A percentile compares a stretch with the other conserved stretches of the same genome.
Conservation (phyloP, 768 basidiomycete species). For the Suillus plorans region DNA sequence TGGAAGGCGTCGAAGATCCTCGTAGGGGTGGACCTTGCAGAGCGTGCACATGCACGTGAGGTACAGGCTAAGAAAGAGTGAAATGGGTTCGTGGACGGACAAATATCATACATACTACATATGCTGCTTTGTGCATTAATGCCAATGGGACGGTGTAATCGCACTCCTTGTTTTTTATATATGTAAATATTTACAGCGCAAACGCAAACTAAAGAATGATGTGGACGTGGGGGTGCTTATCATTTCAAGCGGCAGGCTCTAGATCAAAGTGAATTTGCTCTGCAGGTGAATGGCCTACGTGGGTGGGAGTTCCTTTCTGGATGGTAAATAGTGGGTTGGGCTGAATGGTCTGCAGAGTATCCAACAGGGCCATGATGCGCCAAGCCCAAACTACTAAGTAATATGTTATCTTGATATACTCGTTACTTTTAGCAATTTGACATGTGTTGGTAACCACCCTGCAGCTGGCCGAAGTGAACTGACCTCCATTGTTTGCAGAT, state of each 20-base stretch:
- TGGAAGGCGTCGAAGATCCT: constrained; percentile 98
- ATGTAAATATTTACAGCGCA: background rate
- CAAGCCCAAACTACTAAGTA: background rate
- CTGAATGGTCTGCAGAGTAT: background rate
- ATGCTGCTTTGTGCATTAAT: constrained; percentile 10
- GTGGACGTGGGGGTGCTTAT: background rate
- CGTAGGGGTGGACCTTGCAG: constrained; percentile 90
- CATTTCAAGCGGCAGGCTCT: background rate
- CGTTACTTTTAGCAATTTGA: background rate
- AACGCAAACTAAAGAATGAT: background rate
- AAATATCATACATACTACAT: constrained; percentile 9
- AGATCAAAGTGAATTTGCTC: background rate
- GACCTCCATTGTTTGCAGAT: background rate
- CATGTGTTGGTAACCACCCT: background rate
- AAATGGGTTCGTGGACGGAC: constrained; percentile 1
- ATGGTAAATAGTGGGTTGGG: background rate
- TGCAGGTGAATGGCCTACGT: background rate
- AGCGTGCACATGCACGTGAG: constrained; percentile 66
- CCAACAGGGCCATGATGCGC: background rate
- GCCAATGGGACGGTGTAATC: constrained; percentile 11
- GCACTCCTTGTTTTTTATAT: constrained; percentile 8
- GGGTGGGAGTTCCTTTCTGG: no score
- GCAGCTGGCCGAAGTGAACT: background rate
- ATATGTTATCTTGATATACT: background rate
- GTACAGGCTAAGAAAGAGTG: constrained; percentile 25